Base-by-base conservation (phyloP, 1,284 basidiomycete species). In the Agroathelia rolfsii region DNA sequence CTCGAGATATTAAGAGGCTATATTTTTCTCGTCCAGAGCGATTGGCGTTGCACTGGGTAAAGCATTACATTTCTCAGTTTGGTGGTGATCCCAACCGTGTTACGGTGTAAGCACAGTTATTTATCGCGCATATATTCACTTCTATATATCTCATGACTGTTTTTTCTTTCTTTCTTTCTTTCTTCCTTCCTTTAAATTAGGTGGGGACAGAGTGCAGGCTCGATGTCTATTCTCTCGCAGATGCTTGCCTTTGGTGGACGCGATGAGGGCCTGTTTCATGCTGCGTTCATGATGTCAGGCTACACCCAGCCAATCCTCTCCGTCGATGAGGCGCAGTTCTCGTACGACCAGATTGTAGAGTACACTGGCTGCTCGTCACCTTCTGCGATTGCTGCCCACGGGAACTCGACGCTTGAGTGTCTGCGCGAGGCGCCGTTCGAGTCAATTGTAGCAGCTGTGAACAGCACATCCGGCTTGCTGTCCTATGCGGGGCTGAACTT, bases 41-140 rank as follows among this genome's bases (percentile, higher is more conserved):
- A 5, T 9, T 13, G 17, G 61, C 54, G 1, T 47, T 70, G 5
- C 43, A 61, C 37, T 70, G 66, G 65, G 56, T 69, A 0, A 54
- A 59, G 21, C 32, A 55, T 36, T 55, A 66, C 40, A 61, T 68
- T 32, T 41, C 44, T 21, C 44, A 47, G 1, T 67, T 66, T 35
- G 65, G 66, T 3, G 67, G 67, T 17, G 55, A 66, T 41, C 44
- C 47, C 35, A 36, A 39, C 21, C 54, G 57, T 40, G 55, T 40
- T 19, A 38, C 17, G 5, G 14, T 32, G 30, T 32, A 16, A 21
- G 30, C 17, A 6, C 17, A 81, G 44, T n/a, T n/a, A n/a, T n/a
- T n/a, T n/a, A n/a, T n/a, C n/a, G n/a, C n/a, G n/a, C n/a, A n/a
- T n/a, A n/a, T n/a, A n/a, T n/a, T n/a, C n/a, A n/a, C n/a, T n/a